A percentile compares a stretch with the other conserved stretches of the same genome.
Evolutionary conservation across 2,329 filamentous ascomycete species (phyloP).

Genomic region (Trichoderma arundinaceum): DNA sequence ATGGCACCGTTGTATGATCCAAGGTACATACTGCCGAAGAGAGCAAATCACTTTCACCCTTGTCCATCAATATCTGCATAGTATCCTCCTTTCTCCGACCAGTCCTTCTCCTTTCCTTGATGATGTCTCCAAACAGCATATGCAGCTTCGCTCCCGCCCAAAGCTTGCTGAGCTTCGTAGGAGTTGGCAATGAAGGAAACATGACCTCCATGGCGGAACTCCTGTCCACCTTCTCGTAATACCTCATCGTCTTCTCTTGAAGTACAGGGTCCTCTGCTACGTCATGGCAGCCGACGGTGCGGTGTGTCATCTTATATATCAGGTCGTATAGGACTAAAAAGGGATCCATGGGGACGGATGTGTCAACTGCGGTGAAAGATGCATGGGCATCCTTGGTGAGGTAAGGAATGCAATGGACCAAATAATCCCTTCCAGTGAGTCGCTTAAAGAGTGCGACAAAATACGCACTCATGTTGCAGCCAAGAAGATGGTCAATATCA

Average conservation of each 20-base stretch:
- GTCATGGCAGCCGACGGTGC: constrained; percentile 59
- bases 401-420: constrained; percentile 47
- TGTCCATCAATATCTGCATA: constrained; percentile 59
- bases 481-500: constrained; percentile 34
- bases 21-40: constrained; percentile 48
- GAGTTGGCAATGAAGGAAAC: constrained; percentile 58
- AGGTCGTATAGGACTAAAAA: constrained; percentile 60
- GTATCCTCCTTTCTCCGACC: constrained; percentile 55
- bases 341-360: constrained; percentile 48
- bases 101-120: constrained; percentile 51
- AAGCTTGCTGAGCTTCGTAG: constrained; percentile 49
- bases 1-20: not conserved
- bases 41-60: constrained; percentile 51
- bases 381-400: constrained; percentile 50
- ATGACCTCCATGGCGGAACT: constrained; percentile 54
- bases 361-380: constrained; percentile 13
- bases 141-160: constrained; percentile 55
- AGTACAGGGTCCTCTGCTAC: constrained; percentile 55
- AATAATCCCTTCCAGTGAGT: constrained; percentile 47
- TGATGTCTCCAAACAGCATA: constrained; percentile 54
- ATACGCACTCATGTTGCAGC: constrained; percentile 36
- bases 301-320: constrained; percentile 63
- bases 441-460: constrained; percentile 43
- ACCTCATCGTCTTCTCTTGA: constrained; percentile 49
- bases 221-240: constrained; percentile 55